Evolutionary conservation across 352 stramenopile species (phyloP).

Genomic region (Phytophthora pistaciae): DNA sequence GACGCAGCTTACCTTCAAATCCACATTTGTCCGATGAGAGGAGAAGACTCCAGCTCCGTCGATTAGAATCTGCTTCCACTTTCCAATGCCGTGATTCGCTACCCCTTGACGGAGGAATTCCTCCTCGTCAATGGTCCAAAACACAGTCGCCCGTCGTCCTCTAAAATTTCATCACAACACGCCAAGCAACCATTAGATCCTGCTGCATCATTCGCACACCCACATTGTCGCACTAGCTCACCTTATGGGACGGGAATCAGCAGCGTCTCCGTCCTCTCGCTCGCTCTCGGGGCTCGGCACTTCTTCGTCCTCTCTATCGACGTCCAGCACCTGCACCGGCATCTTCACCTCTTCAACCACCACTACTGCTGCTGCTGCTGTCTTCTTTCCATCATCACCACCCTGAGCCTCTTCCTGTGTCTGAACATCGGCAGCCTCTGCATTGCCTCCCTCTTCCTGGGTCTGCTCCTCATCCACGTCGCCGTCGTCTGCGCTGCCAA

Average conservation of each 20-base stretch:
- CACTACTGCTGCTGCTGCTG: too few relatives aligned
- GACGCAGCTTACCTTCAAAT: constrained; percentile 61
- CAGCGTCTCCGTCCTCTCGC: neutral
- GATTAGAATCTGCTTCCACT: constrained; percentile 59
- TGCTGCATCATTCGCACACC: neutral
- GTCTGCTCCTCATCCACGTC: constrained; percentile 18
- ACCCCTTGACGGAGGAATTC: constrained; percentile 51
- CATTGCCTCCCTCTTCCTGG: neutral
- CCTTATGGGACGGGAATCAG: neutral
- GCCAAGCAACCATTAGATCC: neutral
- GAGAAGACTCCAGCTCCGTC: constrained; percentile 52
- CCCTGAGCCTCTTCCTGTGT: neutral
- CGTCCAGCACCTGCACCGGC: neutral
- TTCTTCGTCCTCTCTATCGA: neutral
- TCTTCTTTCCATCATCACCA: neutral
- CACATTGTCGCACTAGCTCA: constrained; percentile 2
- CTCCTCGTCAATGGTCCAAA: constrained; percentile 61
- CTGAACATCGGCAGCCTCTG: neutral
- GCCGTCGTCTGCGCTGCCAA: constrained; percentile 25
- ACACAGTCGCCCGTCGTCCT: constrained; percentile 34
- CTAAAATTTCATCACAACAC: constrained; percentile 7
- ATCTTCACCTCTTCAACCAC: neutral
- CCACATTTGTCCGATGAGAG: constrained; percentile 60
- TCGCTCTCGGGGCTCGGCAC: neutral
- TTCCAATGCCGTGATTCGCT: constrained; percentile 44